Conservation (phyloP, 2,329 filamentous ascomycete genomes). For the Epicoccum sorghinum region DNA sequence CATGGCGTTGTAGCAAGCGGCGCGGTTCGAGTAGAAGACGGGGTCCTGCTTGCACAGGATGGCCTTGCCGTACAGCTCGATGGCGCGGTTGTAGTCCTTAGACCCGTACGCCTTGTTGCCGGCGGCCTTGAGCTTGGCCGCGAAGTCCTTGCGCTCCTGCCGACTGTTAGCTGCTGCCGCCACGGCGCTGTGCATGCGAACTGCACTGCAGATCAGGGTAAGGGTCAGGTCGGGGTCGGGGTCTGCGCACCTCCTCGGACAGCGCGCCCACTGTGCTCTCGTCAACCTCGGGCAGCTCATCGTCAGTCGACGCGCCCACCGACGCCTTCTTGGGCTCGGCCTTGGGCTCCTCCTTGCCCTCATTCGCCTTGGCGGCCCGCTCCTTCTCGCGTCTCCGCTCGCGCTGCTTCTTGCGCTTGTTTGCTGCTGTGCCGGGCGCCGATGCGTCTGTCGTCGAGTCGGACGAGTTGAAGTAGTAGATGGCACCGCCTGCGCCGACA, state of each 20-base stretch:
- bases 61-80: conserved; percentile 92
- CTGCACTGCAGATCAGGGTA: no score
- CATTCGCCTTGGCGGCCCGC: conserved; percentile 58
- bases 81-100: conserved; percentile 92
- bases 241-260: conserved; percentile 43
- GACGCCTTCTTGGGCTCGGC: conserved; percentile 46
- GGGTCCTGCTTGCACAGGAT: conserved; percentile 97
- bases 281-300: conserved; percentile 58
- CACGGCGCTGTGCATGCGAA: no score
- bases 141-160: conserved; percentile 78
- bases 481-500: conserved; percentile 85
- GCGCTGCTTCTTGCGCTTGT: conserved; percentile 84
- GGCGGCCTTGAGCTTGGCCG: conserved; percentile 88
- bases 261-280: conserved; percentile 52
- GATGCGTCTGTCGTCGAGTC: conserved; percentile 55
- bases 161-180: conserved; percentile 51
- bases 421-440: conserved; percentile 37
- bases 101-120: conserved; percentile 96
- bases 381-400: conserved; percentile 88
- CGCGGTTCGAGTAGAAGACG: conserved; percentile 98
- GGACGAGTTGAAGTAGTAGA: conserved; percentile 77
- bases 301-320: conserved; percentile 46
- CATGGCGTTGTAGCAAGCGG: conserved; percentile 94
- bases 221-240: conserved; percentile 20
- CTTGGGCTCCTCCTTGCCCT: conserved; percentile 47